phyloP scores from a whole-genome alignment of 2,329 filamentous ascomycete species.

The Botryotinia convoluta region DNA sequence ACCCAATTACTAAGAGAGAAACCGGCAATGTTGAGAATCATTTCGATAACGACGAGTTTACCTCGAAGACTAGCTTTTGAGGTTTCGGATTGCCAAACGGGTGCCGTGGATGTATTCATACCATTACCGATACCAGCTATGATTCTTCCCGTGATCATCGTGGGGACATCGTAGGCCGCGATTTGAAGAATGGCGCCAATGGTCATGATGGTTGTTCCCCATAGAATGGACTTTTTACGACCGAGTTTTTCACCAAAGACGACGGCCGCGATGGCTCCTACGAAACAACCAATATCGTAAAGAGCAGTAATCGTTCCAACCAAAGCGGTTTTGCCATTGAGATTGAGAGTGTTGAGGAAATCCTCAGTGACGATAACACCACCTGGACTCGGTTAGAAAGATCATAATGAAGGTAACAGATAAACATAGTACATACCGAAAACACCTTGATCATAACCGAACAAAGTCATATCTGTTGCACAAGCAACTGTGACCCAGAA shows the following conservation, averaged over 20 bases:
- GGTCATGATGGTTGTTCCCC: slow-evolving; percentile 29
- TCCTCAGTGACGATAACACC: slow-evolving; percentile 48
- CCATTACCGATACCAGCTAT: slow-evolving; percentile 75
- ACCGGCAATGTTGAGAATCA: slow-evolving; percentile 19
- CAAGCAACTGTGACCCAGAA: slow-evolving; percentile 53
- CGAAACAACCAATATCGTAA: slow-evolving; percentile 49
- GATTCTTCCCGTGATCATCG: slow-evolving; percentile 62
- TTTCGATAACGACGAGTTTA: slow-evolving; percentile 22
- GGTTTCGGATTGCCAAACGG: slow-evolving; percentile 23
- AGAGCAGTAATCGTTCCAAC: slow-evolving; percentile 48
- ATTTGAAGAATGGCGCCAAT: slow-evolving; percentile 35
- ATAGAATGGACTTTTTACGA: slow-evolving; percentile 30
- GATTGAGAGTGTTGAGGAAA: slow-evolving; percentile 42
- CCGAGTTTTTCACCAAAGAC: slow-evolving; percentile 40
- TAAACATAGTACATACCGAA: slow-evolving; percentile 35
- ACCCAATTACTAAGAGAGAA: slow-evolving; percentile 22
- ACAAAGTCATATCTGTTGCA: slow-evolving; percentile 45
- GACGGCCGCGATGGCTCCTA: slow-evolving; percentile 41
- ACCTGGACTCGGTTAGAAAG: slow-evolving; percentile 27
- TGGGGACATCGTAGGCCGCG: slow-evolving; percentile 50
- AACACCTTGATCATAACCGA: slow-evolving; percentile 50
- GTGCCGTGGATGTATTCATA: slow-evolving; percentile 47
- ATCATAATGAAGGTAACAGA: neutral
- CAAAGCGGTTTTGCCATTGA: slow-evolving; percentile 22
- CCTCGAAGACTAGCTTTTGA: slow-evolving; percentile 22